These are phyloP conservation scores for Lupinus albus DNA, from an alignment of 306 rosid species.

Conservation along the genomic window DNA sequence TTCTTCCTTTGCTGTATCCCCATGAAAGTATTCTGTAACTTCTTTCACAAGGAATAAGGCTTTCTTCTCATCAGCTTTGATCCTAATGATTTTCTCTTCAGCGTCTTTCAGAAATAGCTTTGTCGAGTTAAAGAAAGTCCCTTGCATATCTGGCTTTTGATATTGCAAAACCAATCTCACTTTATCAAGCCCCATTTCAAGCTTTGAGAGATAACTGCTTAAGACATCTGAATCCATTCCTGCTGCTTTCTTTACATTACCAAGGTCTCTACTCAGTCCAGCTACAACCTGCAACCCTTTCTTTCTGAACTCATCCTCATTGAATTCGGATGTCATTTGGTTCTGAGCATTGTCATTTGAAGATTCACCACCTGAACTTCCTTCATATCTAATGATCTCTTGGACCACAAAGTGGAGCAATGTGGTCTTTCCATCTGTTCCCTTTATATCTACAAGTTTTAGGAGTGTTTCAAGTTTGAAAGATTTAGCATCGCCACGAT, in stretches of 20 bases:
- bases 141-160: slow-evolving; percentile 65
- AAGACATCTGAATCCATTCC: slow-evolving; percentile 94
- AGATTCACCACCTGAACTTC: slow-evolving; percentile 57
- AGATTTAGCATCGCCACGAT: slow-evolving; percentile 91
- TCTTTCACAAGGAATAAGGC: slow-evolving; percentile 80
- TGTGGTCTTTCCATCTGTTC: slow-evolving; percentile 97
- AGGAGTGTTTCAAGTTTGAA: slow-evolving; percentile 91
- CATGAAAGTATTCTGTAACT: slow-evolving; percentile 86
- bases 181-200: slow-evolving; percentile 86
- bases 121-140: slow-evolving; percentile 74
- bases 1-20: slow-evolving; percentile 83
- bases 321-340: slow-evolving; percentile 45
- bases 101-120: slow-evolving; percentile 73
- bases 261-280: slow-evolving; percentile 81
- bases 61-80: slow-evolving; percentile 73
- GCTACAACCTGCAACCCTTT: slow-evolving; percentile 93
- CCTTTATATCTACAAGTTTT: slow-evolving; percentile 94
- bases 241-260: slow-evolving; percentile 81
- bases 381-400: slow-evolving; percentile 92
- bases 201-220: slow-evolving; percentile 81
- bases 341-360: slow-evolving; percentile 53
- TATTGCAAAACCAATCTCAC: slow-evolving; percentile 74
- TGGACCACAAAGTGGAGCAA: slow-evolving; percentile 97
- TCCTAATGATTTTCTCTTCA: slow-evolving; percentile 64
- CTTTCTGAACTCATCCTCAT: slow-evolving; percentile 82